Evolutionary conservation across 768 basidiomycete genomes (phyloP).

Genomic region (Crucibulum laeve): DNA sequence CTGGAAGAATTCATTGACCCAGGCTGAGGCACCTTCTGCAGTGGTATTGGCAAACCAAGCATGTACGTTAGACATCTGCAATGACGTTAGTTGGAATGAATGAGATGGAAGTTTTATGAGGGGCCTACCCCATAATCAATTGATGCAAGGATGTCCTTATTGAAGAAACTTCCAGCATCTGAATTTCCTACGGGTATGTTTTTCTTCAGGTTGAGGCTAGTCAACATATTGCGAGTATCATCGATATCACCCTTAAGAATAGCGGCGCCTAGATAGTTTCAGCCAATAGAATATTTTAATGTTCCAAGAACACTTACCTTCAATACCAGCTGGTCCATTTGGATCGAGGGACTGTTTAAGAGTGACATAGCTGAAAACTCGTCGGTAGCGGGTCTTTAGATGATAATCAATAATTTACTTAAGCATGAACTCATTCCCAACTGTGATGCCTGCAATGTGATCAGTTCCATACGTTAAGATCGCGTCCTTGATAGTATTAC

Average conservation of each 20-base stretch:
- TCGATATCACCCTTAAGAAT: conserved; percentile 61
- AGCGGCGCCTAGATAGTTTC: conserved; percentile 39
- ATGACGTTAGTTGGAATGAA: not conserved
- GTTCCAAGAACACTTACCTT: conserved; percentile 15
- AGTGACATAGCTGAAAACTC: conserved; percentile 49
- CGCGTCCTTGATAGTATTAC: conserved; percentile 56
- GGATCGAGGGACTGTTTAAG: conserved; percentile 43
- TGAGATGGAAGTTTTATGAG: not conserved
- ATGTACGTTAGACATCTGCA: conserved; percentile 85
- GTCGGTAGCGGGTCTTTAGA: not conserved
- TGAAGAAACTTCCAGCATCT: conserved; percentile 87
- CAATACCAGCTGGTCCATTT: conserved; percentile 52
- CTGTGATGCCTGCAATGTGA: conserved; percentile 76
- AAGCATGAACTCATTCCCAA: conserved; percentile 91
- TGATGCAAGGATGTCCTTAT: conserved; percentile 51
- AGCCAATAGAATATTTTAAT: conserved; percentile 1
- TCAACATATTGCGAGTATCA: conserved; percentile 54
- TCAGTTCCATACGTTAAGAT: conserved; percentile 74
- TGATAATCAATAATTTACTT: conserved; percentile 38
- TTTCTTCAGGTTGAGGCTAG: conserved; percentile 54
- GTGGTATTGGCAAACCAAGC: conserved; percentile 87
- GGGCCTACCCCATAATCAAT: conserved; percentile 66
- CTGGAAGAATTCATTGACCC: conserved; percentile 81
- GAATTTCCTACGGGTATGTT: conserved; percentile 71
- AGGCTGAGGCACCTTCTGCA: conserved; percentile 67